Conservation (phyloP, 2,329 filamentous ascomycete genomes). For the Talaromyces sp. region DNA sequence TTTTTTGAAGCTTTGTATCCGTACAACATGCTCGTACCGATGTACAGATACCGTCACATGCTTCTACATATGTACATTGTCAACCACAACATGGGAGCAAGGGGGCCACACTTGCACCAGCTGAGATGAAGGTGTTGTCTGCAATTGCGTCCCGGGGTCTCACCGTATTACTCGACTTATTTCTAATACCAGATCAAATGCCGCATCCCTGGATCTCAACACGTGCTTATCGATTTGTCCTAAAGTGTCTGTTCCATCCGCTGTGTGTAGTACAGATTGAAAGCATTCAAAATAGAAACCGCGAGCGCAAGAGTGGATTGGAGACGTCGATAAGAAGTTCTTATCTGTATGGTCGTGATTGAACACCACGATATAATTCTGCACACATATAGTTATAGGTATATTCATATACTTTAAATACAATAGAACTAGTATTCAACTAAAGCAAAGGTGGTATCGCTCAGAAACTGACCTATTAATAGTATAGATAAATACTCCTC, state of each 20-base stretch:
- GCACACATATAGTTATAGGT: not conserved
- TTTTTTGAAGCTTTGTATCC: not conserved
- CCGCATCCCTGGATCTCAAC: not conserved
- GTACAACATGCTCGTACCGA: not conserved
- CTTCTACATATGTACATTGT: not conserved
- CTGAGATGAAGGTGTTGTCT: not conserved
- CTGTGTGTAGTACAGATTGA: not conserved
- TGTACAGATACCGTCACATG: not conserved
- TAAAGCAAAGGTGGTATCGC: not conserved
- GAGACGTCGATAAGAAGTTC: not conserved
- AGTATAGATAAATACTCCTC: not conserved
- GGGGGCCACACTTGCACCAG: not conserved
- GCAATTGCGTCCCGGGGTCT: not conserved
- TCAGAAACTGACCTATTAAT: not conserved
- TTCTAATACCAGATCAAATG: not conserved
- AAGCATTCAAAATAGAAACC: not conserved
- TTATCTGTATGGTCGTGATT: not conserved
- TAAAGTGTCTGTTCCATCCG: not conserved
- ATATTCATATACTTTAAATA: too few relatives aligned
- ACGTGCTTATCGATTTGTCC: not conserved
- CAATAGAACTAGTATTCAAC: not conserved
- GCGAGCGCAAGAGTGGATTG: not conserved
- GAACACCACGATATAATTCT: not conserved
- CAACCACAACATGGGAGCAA: not conserved
- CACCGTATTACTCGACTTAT: not conserved